Conservation (phyloP, 2,329 filamentous ascomycete species). For the Apiospora sp. region DNA sequence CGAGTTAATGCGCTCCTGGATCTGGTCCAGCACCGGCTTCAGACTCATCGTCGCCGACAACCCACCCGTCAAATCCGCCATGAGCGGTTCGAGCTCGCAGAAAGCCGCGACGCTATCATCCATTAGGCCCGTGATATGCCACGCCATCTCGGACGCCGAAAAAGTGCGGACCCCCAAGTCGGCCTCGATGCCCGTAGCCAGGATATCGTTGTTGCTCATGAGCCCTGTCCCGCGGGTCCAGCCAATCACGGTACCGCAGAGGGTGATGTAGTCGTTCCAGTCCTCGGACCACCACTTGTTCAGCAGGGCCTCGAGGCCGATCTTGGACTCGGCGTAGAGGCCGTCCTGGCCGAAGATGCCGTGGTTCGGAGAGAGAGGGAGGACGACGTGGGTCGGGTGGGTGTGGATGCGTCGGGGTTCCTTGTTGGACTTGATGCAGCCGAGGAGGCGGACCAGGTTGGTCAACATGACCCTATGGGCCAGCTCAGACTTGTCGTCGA, state of each 20-base stretch:
- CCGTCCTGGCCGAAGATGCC: conserved; percentile 53
- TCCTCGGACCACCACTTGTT: conserved; percentile 45
- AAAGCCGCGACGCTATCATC: conserved; percentile 39
- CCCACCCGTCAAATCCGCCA: conserved; percentile 50
- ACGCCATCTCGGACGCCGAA: conserved; percentile 50
- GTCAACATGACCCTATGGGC: conserved; percentile 50
- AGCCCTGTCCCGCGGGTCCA: conserved; percentile 54
- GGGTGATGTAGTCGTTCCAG: conserved; percentile 47
- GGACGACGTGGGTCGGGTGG: conserved; percentile 47
- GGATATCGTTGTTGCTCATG: conserved; percentile 51
- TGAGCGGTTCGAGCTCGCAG: conserved; percentile 45
- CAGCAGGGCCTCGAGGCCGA: conserved; percentile 47
- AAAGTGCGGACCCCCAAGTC: conserved; percentile 47
- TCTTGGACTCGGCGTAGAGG: conserved; percentile 53
- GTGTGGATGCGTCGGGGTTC: conserved; percentile 38
- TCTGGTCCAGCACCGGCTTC: conserved; percentile 34
- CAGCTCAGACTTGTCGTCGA: conserved; percentile 46
- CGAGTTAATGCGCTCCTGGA: conserved; percentile 33
- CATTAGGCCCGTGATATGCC: conserved; percentile 46
- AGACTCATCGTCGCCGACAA: conserved; percentile 42
- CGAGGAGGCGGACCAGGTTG: conserved; percentile 48
- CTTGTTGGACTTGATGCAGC: conserved; percentile 43
- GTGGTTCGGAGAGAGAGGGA: conserved; percentile 54
- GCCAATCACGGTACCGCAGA: conserved; percentile 52
- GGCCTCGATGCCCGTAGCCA: conserved; percentile 48